phyloP scores from a whole-genome alignment of 2,329 filamentous ascomycete species.

The Stachybotrys chartarum region DNA sequence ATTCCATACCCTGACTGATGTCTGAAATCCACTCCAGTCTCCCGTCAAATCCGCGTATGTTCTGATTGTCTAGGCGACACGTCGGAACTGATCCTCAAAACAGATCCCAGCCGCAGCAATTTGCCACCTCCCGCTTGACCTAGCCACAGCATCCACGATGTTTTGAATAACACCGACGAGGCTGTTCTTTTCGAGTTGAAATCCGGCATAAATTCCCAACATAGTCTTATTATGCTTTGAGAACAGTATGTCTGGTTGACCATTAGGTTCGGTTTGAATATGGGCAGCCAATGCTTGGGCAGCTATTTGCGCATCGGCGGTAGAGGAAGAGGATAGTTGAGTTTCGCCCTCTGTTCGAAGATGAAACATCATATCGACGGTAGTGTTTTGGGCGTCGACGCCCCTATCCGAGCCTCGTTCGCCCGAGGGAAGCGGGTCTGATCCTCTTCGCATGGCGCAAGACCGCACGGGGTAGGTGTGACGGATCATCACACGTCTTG shows the following conservation, averaged over 20 bases:
- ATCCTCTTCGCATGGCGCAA: neutral
- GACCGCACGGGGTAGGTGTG: neutral
- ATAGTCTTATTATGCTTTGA: neutral
- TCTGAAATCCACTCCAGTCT: slow-evolving; percentile 3
- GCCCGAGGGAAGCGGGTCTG: neutral
- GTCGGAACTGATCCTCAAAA: neutral
- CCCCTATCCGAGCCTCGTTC: neutral
- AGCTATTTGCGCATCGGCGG: neutral
- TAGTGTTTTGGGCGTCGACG: neutral
- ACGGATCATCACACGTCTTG: neutral
- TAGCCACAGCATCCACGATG: neutral
- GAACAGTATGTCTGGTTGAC: neutral
- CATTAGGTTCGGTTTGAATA: neutral
- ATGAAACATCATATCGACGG: neutral
- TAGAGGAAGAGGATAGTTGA: neutral
- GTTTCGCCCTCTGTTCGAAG: neutral
- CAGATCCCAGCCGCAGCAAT: neutral
- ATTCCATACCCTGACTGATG: slow-evolving; percentile 1
- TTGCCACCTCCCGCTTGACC: neutral
- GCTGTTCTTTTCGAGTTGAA: neutral
- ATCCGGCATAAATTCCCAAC: neutral
- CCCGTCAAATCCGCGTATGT: slow-evolving; percentile 1
- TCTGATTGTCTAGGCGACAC: neutral
- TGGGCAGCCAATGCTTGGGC: neutral
- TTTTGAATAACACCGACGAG: neutral